Conservation (phyloP, 306 rosid species). For the Vachellia collinsii region DNA sequence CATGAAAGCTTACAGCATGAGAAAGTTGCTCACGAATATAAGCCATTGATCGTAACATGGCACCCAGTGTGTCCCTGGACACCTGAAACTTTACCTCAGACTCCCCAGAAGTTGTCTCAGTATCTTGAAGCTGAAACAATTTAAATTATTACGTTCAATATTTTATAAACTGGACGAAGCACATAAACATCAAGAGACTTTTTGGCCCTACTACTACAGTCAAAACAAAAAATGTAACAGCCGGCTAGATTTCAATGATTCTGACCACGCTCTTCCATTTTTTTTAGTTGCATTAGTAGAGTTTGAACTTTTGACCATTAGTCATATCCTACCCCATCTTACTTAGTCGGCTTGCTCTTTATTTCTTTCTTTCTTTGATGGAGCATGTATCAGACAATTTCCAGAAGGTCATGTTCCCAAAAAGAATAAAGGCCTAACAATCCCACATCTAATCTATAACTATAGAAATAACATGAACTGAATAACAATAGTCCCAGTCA, state of each 20-base stretch:
- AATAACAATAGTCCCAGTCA: background rate
- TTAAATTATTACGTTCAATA: slow-evolving; percentile 28
- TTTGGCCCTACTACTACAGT: slow-evolving; percentile 13
- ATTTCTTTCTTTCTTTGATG: background rate
- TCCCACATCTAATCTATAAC: background rate
- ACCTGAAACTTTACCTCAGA: slow-evolving; percentile 94
- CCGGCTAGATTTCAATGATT: background rate
- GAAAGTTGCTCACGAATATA: slow-evolving; percentile 96
- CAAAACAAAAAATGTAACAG: slow-evolving; percentile 6
- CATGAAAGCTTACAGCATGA: slow-evolving; percentile 57
- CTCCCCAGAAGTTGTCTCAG: slow-evolving; percentile 82
- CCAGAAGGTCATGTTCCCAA: background rate
- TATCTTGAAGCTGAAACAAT: slow-evolving; percentile 75
- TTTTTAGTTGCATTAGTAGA: background rate
- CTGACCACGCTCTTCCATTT: background rate
- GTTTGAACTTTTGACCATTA: background rate
- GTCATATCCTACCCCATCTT: background rate
- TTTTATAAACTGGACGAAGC: slow-evolving; percentile 10
- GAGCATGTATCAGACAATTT: background rate
- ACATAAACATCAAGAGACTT: slow-evolving; percentile 14
- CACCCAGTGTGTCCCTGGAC: slow-evolving; percentile 86
- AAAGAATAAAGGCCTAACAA: background rate
- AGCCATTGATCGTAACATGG: slow-evolving; percentile 94
- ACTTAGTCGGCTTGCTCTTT: background rate
- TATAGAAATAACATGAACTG: background rate